These are phyloP conservation scores for Dispira simplex DNA, from an alignment of 192 early-diverging fungal genomes.

Conservation along the genomic window DNA sequence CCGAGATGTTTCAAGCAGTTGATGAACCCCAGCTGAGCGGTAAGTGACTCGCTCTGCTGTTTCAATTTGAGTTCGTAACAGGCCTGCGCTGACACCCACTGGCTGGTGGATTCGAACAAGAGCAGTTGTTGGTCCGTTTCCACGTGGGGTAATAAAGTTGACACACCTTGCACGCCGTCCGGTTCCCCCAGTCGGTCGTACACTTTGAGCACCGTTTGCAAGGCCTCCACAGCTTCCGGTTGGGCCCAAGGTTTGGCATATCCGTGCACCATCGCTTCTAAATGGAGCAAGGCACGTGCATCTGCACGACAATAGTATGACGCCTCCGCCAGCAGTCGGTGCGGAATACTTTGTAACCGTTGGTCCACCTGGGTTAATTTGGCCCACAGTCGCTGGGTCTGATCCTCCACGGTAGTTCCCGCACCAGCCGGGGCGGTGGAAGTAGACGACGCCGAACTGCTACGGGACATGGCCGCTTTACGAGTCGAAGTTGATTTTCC, in stretches of 20 bases:
- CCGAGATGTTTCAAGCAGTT: constrained; percentile 52
- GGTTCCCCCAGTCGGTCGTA: constrained; percentile 52
- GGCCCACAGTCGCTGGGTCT: constrained; percentile 16
- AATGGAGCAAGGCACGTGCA: constrained; percentile 51
- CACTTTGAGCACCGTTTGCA: constrained; percentile 36
- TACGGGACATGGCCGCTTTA: neutral
- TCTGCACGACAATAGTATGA: constrained; percentile 42
- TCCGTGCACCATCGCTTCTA: constrained; percentile 43
- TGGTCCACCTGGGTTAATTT: constrained; percentile 2
- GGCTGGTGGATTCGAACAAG: constrained; percentile 40
- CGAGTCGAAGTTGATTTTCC: neutral
- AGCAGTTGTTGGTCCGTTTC: constrained; percentile 45
- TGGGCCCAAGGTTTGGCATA: constrained; percentile 10
- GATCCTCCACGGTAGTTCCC: constrained; percentile 13
- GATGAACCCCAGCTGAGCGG: constrained; percentile 39
- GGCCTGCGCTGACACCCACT: constrained; percentile 48
- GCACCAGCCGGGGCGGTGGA: constrained; percentile 14
- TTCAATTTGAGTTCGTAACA: constrained; percentile 41
- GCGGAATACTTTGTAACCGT: constrained; percentile 15
- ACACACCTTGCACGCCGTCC: constrained; percentile 51
- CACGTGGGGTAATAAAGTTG: constrained; percentile 30
- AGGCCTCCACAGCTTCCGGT: constrained; percentile 13
- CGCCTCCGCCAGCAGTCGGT: constrained; percentile 43
- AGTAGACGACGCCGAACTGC: neutral
- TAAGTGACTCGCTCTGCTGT: constrained; percentile 21